These are phyloP conservation scores for Hypomyces perniciosus DNA, from an alignment of 2,329 filamentous ascomycete species.

Conservation along the genomic window DNA sequence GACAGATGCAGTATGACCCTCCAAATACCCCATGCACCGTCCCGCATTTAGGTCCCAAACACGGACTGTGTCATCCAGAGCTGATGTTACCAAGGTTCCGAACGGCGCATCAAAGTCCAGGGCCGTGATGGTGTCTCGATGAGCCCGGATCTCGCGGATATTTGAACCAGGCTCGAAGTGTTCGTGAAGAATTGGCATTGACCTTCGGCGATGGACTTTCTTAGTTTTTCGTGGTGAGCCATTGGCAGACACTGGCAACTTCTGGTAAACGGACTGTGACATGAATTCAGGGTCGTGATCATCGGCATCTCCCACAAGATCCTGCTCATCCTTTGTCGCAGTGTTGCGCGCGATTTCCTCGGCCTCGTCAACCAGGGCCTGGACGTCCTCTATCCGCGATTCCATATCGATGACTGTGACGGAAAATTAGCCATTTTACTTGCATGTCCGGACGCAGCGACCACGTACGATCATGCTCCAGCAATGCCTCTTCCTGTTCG, in stretches of 20 bases:
- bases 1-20: constrained; percentile 93
- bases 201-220: constrained; percentile 62
- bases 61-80: constrained; percentile 85
- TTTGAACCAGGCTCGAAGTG: constrained; percentile 85
- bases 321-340: constrained; percentile 47
- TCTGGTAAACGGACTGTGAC: constrained; percentile 97
- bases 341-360: constrained; percentile 49
- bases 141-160: constrained; percentile 83
- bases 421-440: not conserved
- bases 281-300: constrained; percentile 63
- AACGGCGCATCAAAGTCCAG: constrained; percentile 97
- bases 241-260: constrained; percentile 58
- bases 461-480: constrained; percentile 78
- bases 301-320: constrained; percentile 45
- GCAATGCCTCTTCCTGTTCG: constrained; percentile 82
- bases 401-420: constrained; percentile 56
- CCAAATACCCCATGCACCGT: constrained; percentile 82
- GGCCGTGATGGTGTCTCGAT: constrained; percentile 81
- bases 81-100: constrained; percentile 86
- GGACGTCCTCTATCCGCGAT: constrained; percentile 54
- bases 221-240: constrained; percentile 41
- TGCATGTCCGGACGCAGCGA: not conserved
- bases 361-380: constrained; percentile 53
- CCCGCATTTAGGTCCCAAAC: constrained; percentile 97
- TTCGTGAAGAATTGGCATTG: constrained; percentile 92